Percentiles rank a stretch among this genome's conserved stretches.
These are phyloP conservation scores for Kodamaea anthophila DNA, from an alignment of 1,139 yeast species.

Conservation along the genomic window DNA sequence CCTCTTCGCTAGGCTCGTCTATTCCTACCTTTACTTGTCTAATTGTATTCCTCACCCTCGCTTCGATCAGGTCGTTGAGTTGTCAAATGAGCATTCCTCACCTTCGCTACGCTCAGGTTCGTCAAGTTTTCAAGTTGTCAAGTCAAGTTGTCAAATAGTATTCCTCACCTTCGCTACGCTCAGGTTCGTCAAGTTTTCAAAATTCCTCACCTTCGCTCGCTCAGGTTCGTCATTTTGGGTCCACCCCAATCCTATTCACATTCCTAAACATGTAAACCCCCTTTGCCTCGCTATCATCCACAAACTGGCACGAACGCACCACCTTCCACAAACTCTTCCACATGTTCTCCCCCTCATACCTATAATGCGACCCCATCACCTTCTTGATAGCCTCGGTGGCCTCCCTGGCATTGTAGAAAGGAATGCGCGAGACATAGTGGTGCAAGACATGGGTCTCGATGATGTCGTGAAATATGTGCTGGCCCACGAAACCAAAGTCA, in stretches of 20 bases:
- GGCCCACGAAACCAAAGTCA: slow-evolving; percentile 55
- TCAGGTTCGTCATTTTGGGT: too few species aligned
- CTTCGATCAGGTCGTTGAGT: too few species aligned
- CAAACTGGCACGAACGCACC: slow-evolving; percentile 49
- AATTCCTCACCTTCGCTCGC: too few species aligned
- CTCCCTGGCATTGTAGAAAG: slow-evolving; percentile 57
- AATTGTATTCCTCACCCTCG: too few species aligned
- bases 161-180: too few species aligned
- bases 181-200: too few species aligned
- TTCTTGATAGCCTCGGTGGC: slow-evolving; percentile 53
- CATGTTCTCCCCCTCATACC: slow-evolving; percentile 49
- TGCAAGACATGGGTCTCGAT: slow-evolving; percentile 62
- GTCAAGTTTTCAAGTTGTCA: too few species aligned
- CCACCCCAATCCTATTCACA: slow-evolving; percentile 45
- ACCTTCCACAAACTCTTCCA: slow-evolving; percentile 52
- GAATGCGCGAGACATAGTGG: slow-evolving; percentile 57
- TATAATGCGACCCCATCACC: slow-evolving; percentile 57
- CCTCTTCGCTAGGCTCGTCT: too few species aligned
- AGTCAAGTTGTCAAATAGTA: too few species aligned
- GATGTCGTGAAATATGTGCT: slow-evolving; percentile 55
- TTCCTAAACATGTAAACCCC: slow-evolving; percentile 61
- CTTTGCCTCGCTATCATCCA: slow-evolving; percentile 45
- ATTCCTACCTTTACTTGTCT: too few species aligned
- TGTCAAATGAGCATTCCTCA: too few species aligned
- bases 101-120: too few species aligned